Percentiles rank a stretch among this genome's conserved stretches.
phyloP scores from a whole-genome alignment of 2,329 filamentous ascomycete genomes.

The Colletotrichum kahawae region DNA sequence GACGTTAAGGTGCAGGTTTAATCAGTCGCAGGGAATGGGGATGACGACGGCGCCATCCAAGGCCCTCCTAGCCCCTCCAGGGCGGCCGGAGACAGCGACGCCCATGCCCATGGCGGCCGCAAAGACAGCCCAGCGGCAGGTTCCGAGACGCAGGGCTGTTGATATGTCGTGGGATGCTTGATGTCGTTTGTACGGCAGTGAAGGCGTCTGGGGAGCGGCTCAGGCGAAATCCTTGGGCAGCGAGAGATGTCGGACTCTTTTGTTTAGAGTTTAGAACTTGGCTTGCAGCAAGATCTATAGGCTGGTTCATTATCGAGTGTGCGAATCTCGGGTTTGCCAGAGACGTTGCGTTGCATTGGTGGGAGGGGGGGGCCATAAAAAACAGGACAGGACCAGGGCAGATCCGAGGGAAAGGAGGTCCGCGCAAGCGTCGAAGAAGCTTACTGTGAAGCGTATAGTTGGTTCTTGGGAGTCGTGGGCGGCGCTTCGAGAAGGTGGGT shows the following conservation, averaged over 20 bases:
- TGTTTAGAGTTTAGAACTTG: not conserved
- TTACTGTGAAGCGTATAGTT: slow-evolving; percentile 7
- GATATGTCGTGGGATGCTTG: slow-evolving; percentile 1
- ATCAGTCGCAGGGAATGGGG: not conserved
- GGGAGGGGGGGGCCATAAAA: not conserved
- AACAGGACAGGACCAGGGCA: not conserved
- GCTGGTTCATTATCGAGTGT: not conserved
- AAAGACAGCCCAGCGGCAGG: not conserved
- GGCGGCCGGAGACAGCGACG: not conserved
- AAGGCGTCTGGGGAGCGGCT: not conserved
- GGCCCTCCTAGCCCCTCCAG: not conserved
- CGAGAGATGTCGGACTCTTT: not conserved
- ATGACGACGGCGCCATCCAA: not conserved
- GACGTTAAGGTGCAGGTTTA: not conserved
- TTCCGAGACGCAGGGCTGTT: slow-evolving; percentile 17
- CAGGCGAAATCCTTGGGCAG: not conserved
- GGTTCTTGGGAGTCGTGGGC: not conserved
- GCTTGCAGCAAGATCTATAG: not conserved
- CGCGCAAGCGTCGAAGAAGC: not conserved
- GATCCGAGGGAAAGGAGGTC: not conserved
- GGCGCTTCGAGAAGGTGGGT: slow-evolving; percentile 14
- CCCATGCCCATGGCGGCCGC: not conserved
- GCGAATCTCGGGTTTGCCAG: slow-evolving; percentile 1
- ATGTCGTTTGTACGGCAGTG: not conserved
- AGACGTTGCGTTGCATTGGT: slow-evolving; percentile 6